Conservation (phyloP, 2,329 filamentous ascomycete genomes). For the Paracorniculantispora psalliotae region DNA sequence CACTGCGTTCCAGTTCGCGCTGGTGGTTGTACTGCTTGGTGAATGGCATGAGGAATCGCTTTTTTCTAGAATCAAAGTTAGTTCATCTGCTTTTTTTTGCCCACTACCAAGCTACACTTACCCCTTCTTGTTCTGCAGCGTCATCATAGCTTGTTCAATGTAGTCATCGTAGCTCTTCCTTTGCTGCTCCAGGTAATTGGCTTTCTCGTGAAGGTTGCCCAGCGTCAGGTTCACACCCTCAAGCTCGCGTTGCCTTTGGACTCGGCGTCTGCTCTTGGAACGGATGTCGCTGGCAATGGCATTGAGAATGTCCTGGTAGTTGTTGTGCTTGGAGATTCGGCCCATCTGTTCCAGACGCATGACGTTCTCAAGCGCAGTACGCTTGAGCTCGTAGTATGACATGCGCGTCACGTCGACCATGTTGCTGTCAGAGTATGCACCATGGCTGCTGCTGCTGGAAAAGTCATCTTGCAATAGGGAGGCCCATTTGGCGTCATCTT, state of each 20-base stretch:
- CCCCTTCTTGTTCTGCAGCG: constrained; percentile 93
- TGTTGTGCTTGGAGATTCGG: constrained; percentile 82
- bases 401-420: constrained; percentile 86
- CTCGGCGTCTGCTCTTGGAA: constrained; percentile 87
- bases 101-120: constrained; percentile 36
- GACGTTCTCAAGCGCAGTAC: constrained; percentile 89
- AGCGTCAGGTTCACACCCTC: constrained; percentile 77
- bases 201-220: constrained; percentile 74
- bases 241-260: constrained; percentile 86
- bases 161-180: constrained; percentile 98
- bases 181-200: constrained; percentile 88
- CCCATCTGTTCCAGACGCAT: constrained; percentile 82
- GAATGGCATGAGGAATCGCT: constrained; percentile 90
- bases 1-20: constrained; percentile 85
- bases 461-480: constrained; percentile 79
- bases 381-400: constrained; percentile 88
- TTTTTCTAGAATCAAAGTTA: constrained; percentile 57
- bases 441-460: constrained; percentile 59
- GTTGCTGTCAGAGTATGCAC: constrained; percentile 85
- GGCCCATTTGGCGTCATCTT: constrained; percentile 89
- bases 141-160: constrained; percentile 97
- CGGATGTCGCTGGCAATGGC: constrained; percentile 95
- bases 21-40: constrained; percentile 99
- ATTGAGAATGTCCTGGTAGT: constrained; percentile 97
- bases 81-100: constrained; percentile 11